A percentile compares a stretch with the other conserved stretches of the same genome.
Evolutionary conservation across 768 basidiomycete genomes (phyloP).

Genomic region (Collybiopsis confluens): DNA sequence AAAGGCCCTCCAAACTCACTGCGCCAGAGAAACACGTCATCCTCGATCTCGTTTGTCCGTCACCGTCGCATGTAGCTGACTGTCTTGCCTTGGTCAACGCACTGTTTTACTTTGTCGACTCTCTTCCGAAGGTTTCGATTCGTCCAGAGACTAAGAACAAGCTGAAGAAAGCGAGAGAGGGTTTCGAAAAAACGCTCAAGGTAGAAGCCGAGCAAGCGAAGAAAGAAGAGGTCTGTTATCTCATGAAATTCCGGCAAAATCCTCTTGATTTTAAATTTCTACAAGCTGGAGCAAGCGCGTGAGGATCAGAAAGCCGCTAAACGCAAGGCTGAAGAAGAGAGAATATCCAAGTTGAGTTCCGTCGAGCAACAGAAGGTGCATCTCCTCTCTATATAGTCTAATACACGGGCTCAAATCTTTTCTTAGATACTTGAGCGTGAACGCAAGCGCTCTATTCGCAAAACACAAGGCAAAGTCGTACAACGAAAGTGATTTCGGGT

Average conservation of each 20-base stretch:
- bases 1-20: slow-evolving; percentile 54
- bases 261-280: neutral
- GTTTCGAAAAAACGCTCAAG: slow-evolving; percentile 63
- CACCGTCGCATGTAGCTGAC: slow-evolving; percentile 40
- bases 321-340: slow-evolving; percentile 69
- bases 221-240: slow-evolving; percentile 56
- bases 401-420: neutral
- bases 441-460: slow-evolving; percentile 66
- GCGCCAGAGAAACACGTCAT: slow-evolving; percentile 69
- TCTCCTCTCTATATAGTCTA: too few species aligned
- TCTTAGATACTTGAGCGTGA: slow-evolving; percentile 66
- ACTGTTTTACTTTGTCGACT: slow-evolving; percentile 74
- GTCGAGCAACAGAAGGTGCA: slow-evolving; percentile 80
- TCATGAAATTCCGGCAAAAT: neutral
- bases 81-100: slow-evolving; percentile 60
- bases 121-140: slow-evolving; percentile 51
- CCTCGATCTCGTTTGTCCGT: slow-evolving; percentile 58
- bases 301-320: slow-evolving; percentile 73
- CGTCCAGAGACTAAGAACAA: slow-evolving; percentile 83
- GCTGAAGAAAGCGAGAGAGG: slow-evolving; percentile 70
- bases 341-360: slow-evolving; percentile 66
- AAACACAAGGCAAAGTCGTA: slow-evolving; percentile 62
- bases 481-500: slow-evolving; percentile 38
- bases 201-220: slow-evolving; percentile 64
- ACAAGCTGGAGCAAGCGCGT: slow-evolving; percentile 38